These are phyloP conservation scores for Lanmaoa rubissima DNA, from an alignment of 768 basidiomycete species.

Conservation along the genomic window DNA sequence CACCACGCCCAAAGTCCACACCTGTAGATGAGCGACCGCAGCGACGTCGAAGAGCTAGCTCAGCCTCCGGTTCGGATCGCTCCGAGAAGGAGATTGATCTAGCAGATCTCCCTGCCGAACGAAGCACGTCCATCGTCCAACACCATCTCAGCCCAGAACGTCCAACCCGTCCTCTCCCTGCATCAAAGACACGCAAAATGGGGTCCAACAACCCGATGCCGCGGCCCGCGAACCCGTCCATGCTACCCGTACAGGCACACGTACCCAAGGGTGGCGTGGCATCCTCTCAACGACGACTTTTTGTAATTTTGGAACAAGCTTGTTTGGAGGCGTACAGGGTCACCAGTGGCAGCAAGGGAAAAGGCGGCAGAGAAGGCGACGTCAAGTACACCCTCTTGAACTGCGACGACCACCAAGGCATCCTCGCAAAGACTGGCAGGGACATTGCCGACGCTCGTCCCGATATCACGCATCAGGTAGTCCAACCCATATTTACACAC, in stretches of 20 bases:
- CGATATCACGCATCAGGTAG: constrained; percentile 97
- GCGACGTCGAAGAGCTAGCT: constrained; percentile 45
- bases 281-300: constrained; percentile 64
- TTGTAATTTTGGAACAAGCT: constrained; percentile 90
- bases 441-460: constrained; percentile 99
- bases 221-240: constrained; percentile 63
- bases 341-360: constrained; percentile 54
- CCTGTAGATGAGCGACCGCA: constrained; percentile 59
- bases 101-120: not conserved
- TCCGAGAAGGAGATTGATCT: constrained; percentile 30
- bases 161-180: constrained; percentile 63
- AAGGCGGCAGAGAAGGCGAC: constrained; percentile 58
- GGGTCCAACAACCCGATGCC: constrained; percentile 46
- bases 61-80: constrained; percentile 36
- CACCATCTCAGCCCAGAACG: constrained; percentile 38
- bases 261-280: constrained; percentile 58
- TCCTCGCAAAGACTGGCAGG: constrained; percentile 93
- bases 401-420: constrained; percentile 99
- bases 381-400: constrained; percentile 96
- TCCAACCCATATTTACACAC: constrained; percentile 16
- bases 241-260: constrained; percentile 81
- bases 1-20: constrained; percentile 73
- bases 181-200: constrained; percentile 56
- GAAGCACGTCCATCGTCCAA: not conserved
- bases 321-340: constrained; percentile 95